Evolutionary conservation across 1,284 basidiomycete species (phyloP).

Genomic region (Sanghuangporus sanghuang): DNA sequence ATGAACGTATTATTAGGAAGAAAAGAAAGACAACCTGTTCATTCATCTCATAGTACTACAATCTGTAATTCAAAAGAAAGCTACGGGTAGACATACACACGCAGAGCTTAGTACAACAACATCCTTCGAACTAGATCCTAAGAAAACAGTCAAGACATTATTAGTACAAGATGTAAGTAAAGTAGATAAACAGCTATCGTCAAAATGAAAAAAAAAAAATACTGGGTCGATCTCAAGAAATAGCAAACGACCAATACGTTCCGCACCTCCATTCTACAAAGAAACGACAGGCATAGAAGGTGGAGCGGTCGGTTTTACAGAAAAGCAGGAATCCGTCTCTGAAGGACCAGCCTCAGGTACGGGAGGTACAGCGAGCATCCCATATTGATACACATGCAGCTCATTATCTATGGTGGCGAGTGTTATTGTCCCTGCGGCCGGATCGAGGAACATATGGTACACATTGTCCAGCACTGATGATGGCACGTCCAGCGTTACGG

Average conservation of each 20-base stretch:
- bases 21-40: no score
- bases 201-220: no score
- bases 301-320: not conserved
- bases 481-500: slow-evolving; percentile 18
- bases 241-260: no score
- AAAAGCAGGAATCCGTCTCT: not conserved
- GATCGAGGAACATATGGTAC: slow-evolving; percentile 17
- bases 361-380: not conserved
- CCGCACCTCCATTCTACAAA: not conserved
- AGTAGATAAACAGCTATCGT: not conserved
- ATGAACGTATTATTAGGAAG: not conserved
- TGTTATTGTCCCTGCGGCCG: slow-evolving; percentile 16
- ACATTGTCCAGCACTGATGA: slow-evolving; percentile 2
- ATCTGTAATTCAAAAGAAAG: not conserved
- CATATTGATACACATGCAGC: slow-evolving; percentile 16
- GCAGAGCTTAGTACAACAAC: not conserved
- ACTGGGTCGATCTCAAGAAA: no score
- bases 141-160: not conserved
- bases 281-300: not conserved
- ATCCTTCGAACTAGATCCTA: not conserved
- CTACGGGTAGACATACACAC: not conserved
- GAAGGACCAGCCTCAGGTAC: not conserved
- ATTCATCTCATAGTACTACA: not conserved
- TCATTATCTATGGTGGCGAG: slow-evolving; percentile 15
- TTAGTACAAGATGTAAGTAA: not conserved